Evolutionary conservation across 441 rosid genomes (phyloP).

Genomic region (Erysimum pusillum): DNA sequence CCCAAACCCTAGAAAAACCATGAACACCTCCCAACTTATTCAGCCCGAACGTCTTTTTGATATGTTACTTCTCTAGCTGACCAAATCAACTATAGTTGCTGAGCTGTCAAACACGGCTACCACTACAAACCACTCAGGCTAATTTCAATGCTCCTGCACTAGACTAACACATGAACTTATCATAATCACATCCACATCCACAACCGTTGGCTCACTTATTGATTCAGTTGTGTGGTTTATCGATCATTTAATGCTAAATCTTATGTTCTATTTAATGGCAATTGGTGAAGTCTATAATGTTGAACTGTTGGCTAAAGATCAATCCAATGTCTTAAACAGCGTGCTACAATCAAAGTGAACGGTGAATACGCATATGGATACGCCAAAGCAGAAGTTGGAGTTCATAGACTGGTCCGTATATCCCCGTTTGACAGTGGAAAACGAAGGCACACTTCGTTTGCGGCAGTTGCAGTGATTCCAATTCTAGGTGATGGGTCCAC

Average conservation of each 20-base stretch:
- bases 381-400: constrained; percentile 98
- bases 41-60: background rate
- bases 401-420: constrained; percentile 93
- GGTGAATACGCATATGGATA: constrained; percentile 96
- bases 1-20: too few species aligned
- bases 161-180: background rate
- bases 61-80: background rate
- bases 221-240: background rate
- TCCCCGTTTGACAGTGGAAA: constrained; percentile 94
- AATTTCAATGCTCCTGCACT: constrained; percentile 3
- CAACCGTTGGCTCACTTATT: background rate
- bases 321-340: constrained; percentile 57
- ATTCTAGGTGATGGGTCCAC: constrained; percentile 81
- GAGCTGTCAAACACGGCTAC: background rate
- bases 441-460: constrained; percentile 95
- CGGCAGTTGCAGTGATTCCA: constrained; percentile 98
- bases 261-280: constrained; percentile 2
- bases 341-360: constrained; percentile 92
- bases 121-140: background rate
- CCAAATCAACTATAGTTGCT: background rate
- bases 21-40: background rate
- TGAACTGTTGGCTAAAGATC: constrained; percentile 11
- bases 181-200: background rate
- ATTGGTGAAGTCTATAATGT: background rate
- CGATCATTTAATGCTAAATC: background rate